phyloP scores from a whole-genome alignment of 805 yeast genomes.

The Nakazawaea molendinolei region DNA sequence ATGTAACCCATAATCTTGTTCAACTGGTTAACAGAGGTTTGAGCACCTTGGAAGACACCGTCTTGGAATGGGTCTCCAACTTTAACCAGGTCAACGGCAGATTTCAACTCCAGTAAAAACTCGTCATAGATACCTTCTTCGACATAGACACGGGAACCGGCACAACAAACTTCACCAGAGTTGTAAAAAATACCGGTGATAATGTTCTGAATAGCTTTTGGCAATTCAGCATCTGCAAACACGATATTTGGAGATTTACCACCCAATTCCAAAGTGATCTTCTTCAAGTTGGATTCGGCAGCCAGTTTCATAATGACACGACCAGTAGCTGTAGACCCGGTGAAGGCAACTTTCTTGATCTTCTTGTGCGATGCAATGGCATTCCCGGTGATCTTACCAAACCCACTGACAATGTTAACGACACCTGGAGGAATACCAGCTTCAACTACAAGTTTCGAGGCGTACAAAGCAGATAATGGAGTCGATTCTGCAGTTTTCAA shows the following conservation, averaged over 20 bases:
- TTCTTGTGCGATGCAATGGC: slow-evolving; percentile 72
- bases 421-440: slow-evolving; percentile 94
- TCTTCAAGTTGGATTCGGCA: slow-evolving; percentile 64
- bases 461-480: slow-evolving; percentile 79
- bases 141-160: slow-evolving; percentile 83
- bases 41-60: slow-evolving; percentile 66
- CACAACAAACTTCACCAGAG: slow-evolving; percentile 92
- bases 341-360: slow-evolving; percentile 87
- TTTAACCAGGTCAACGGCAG: slow-evolving; percentile 42
- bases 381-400: slow-evolving; percentile 79
- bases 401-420: slow-evolving; percentile 79
- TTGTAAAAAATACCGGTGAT: slow-evolving; percentile 77
- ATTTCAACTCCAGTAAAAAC: slow-evolving; percentile 51
- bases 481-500: slow-evolving; percentile 90
- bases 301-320: slow-evolving; percentile 66
- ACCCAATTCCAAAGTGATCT: slow-evolving; percentile 79
- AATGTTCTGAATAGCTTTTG: slow-evolving; percentile 57
- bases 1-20: slow-evolving; percentile 59
- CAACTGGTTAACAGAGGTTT: slow-evolving; percentile 62
- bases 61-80: slow-evolving; percentile 79
- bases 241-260: slow-evolving; percentile 89
- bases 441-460: slow-evolving; percentile 60
- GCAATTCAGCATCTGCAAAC: slow-evolving; percentile 66
- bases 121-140: slow-evolving; percentile 68
- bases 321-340: slow-evolving; percentile 90